Evolutionary conservation across 1,284 basidiomycete genomes (phyloP), one percentile per base, ranked within the genome.

Genomic region (Apiotrichum brassicae): DNA sequence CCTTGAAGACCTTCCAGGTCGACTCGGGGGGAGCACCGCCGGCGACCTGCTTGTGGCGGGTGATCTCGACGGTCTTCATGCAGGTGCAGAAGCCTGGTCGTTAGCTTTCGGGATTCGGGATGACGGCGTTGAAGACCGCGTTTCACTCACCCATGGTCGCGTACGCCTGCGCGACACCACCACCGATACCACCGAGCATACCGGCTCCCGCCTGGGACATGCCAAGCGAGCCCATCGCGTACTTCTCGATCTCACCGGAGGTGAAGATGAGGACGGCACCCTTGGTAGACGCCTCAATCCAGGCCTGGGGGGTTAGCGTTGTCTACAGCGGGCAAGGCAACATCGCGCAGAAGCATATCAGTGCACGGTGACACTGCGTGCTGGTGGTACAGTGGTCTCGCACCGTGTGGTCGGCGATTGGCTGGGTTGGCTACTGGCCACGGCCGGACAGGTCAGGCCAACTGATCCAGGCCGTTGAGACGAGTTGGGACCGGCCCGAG

Each of bases 241-340:
- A 80, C 30, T 83, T 82, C 73, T 98, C 92, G 45, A 98, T 87
- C 73, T 97, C 95, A 3, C 91, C 86, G 20, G 94, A 91, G 25
- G 93, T 86, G 76, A 98, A 98, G 56, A 99, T 79, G 33, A 99
- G 80, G 33, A 99, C 95, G 47, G 81, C 95, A 46, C 95, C 95
- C 72, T 99, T 99, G 3, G 95, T 98, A 1, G 93, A 97, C 2
- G 94, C 95, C 74, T 99, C 95, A 66, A 99, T 97, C 95, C 95
- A 98, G 24, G 95, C 95, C 90, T 92, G 58, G 6, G 41, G 26
- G 34, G 40, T 46, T 18, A 43, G 40, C 34, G 14, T n/a, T n/a
- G n/a, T n/a, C n/a, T n/a, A n/a, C n/a, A n/a, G 33, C 13, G 33
- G 13, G 11, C 33, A 13, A 34, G 33, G 33, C 33, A n/a, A n/a